phyloP scores from a whole-genome alignment of 2,329 filamentous ascomycete species.

The Aspergillus aculeatus region DNA sequence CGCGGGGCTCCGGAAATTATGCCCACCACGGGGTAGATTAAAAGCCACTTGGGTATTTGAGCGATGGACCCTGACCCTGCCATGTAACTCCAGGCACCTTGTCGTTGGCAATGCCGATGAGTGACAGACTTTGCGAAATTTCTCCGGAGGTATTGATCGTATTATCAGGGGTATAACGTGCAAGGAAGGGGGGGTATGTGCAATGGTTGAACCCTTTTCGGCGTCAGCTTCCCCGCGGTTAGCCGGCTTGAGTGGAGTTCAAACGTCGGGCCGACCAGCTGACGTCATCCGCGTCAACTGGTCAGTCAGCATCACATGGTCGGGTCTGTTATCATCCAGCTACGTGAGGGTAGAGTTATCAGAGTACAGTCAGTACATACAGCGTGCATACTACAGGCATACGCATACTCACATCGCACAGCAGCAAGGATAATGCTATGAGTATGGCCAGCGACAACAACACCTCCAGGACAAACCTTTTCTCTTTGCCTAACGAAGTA shows the following conservation, averaged over 20 bases:
- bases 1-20: background rate
- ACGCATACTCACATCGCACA: background rate
- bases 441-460: background rate
- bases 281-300: background rate
- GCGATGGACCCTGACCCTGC: background rate
- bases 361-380: background rate
- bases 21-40: background rate
- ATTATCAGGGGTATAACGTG: background rate
- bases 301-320: background rate
- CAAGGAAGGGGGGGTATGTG: background rate
- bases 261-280: background rate
- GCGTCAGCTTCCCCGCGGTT: background rate
- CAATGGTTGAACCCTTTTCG: background rate
- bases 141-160: background rate
- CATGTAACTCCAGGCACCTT: background rate
- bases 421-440: background rate
- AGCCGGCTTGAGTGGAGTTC: background rate
- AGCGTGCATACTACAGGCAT: background rate
- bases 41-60: background rate
- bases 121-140: background rate
- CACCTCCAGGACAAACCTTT: conserved; percentile 17
- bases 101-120: too few species aligned
- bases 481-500: conserved; percentile 40
- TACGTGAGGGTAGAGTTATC: too few species aligned
- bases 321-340: background rate